phyloP scores from a whole-genome alignment of 2,329 filamentous ascomycete genomes.

The Cordyceps cicadae region DNA sequence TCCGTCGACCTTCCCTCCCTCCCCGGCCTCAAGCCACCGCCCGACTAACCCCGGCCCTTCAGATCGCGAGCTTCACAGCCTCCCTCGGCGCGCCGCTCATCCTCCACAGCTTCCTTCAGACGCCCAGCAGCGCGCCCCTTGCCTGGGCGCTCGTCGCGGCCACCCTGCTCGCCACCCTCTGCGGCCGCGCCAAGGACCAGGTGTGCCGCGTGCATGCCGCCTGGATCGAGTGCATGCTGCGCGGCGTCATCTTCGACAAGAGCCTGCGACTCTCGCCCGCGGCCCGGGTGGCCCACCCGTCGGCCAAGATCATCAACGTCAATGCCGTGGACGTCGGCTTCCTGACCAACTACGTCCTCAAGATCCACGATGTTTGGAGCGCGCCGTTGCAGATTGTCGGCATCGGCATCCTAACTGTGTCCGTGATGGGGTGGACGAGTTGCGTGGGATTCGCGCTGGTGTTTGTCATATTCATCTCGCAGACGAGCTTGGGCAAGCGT shows the following conservation, averaged over 20 bases:
- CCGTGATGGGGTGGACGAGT: conserved; percentile 7
- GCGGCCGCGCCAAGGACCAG: conserved; percentile 9
- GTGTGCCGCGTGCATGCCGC: conserved; percentile 9
- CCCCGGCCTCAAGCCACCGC: neutral
- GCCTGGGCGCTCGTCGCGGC: neutral
- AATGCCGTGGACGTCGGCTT: conserved; percentile 8
- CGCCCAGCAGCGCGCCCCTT: neutral
- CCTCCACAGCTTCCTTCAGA: conserved; percentile 2
- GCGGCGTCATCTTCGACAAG: conserved; percentile 8
- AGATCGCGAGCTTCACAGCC: neutral
- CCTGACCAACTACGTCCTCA: conserved; percentile 9
- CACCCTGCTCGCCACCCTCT: neutral
- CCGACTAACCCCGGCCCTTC: neutral
- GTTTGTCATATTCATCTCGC: neutral
- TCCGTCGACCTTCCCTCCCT: neutral
- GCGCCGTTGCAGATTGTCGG: conserved; percentile 8
- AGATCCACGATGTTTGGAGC: conserved; percentile 10
- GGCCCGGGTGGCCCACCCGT: neutral
- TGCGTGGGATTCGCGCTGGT: conserved; percentile 6
- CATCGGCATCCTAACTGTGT: neutral
- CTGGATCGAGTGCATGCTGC: conserved; percentile 10
- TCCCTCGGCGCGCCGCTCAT: conserved; percentile 1
- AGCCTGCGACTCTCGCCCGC: conserved; percentile 6
- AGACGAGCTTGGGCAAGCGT: neutral
- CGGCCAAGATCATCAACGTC: conserved; percentile 11